Percentiles rank a stretch among this genome's conserved stretches.
Evolutionary conservation across 2,329 filamentous ascomycete species (phyloP).

Genomic region (Dissoconium aciculare): DNA sequence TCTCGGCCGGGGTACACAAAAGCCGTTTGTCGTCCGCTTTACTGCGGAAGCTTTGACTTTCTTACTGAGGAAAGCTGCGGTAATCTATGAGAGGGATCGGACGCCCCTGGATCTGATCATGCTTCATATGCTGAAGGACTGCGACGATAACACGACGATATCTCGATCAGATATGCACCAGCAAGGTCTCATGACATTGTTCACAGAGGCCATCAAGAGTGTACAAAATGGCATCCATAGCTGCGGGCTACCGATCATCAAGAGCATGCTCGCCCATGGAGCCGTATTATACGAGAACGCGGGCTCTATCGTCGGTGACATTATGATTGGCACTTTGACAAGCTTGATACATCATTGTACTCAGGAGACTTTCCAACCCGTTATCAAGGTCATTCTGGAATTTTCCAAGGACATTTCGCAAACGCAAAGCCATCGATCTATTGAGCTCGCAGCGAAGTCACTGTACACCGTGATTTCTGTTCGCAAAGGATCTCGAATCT

Average conservation of each 20-base stretch:
- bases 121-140: constrained; percentile 54
- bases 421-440: not conserved
- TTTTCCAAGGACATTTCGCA: not conserved
- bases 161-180: constrained; percentile 50
- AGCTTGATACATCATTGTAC: constrained; percentile 73
- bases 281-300: constrained; percentile 10
- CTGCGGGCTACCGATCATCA: constrained; percentile 39
- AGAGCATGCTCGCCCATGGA: constrained; percentile 31
- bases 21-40: constrained; percentile 77
- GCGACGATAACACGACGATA: constrained; percentile 36
- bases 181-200: constrained; percentile 81
- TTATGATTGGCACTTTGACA: constrained; percentile 62
- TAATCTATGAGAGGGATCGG: constrained; percentile 56
- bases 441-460: constrained; percentile 27
- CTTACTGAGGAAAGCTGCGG: constrained; percentile 73
- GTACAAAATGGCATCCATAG: constrained; percentile 45
- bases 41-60: constrained; percentile 93
- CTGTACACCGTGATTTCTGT: constrained; percentile 60
- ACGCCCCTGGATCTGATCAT: constrained; percentile 57
- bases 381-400: constrained; percentile 47
- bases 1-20: constrained; percentile 67
- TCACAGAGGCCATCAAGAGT: constrained; percentile 63
- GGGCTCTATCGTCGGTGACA: constrained; percentile 27
- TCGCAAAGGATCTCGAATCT: constrained; percentile 62
- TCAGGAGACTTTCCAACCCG: constrained; percentile 53